Conservation (phyloP, 495 filamentous ascomycete genomes). For the Aspergillus wentii region DNA sequence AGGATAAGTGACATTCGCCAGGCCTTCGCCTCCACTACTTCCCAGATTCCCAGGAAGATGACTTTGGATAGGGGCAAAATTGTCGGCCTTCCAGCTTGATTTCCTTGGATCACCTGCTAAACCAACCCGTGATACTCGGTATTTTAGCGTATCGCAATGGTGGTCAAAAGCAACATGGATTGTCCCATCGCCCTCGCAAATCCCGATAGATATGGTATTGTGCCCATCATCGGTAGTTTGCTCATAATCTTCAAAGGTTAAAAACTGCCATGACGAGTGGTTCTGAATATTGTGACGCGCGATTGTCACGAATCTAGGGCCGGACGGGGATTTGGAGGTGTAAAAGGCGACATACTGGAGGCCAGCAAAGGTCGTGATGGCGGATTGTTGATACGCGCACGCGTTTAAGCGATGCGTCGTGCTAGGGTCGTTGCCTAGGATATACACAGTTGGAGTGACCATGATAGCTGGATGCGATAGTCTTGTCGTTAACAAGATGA, state of each 20-base stretch:
- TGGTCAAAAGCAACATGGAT: slow-evolving; percentile 3
- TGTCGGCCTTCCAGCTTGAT: not conserved
- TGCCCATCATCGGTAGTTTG: slow-evolving; percentile 3
- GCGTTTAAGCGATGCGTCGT: slow-evolving; percentile 3
- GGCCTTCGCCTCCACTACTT: not conserved
- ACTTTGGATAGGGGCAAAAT: not conserved
- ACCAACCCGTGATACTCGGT: not conserved
- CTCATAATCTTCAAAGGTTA: slow-evolving; percentile 1
- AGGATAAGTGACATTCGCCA: not conserved
- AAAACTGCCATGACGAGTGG: not conserved
- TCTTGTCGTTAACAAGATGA: too few species aligned
- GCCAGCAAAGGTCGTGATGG: not conserved
- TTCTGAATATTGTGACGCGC: not conserved
- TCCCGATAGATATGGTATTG: slow-evolving; percentile 1
- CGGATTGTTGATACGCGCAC: slow-evolving; percentile 3
- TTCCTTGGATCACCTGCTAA: not conserved
- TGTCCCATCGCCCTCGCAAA: slow-evolving; percentile 2
- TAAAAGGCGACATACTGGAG: slow-evolving; percentile 3
- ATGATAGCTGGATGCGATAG: too few species aligned
- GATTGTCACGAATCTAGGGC: too few species aligned
- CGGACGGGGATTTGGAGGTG: too few species aligned
- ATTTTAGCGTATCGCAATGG: slow-evolving; percentile 3
- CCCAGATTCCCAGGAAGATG: slow-evolving; percentile 3
- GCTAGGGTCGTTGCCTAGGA: not conserved
- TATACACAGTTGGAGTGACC: too few species aligned